Evolutionary conservation across 2,329 filamentous ascomycete genomes (phyloP).

Genomic region (Verticillium albo-atrum): DNA sequence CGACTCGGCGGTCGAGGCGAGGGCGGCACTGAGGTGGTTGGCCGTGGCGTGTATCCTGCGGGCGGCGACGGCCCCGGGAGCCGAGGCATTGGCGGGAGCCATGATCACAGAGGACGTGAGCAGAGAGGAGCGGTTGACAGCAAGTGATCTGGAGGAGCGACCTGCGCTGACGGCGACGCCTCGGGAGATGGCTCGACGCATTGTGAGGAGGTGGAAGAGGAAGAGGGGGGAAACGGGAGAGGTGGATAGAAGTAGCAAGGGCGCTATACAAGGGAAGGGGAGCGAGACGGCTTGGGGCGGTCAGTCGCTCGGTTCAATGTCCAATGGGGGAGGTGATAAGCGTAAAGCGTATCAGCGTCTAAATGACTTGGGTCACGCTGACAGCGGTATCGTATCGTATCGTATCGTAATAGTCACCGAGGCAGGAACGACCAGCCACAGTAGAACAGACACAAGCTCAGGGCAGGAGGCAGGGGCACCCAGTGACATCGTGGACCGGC

Average conservation of each 20-base stretch:
- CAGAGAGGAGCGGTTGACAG: slow-evolving; percentile 18
- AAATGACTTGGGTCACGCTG: no score
- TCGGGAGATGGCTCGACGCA: slow-evolving; percentile 42
- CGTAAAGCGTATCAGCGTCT: no score
- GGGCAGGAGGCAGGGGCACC: not conserved
- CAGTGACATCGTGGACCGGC: slow-evolving; percentile 9
- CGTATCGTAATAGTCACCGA: not conserved
- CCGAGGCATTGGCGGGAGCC: slow-evolving; percentile 12
- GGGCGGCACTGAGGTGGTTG: slow-evolving; percentile 46
- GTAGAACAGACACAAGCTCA: not conserved
- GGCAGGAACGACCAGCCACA: not conserved
- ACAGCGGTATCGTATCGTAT: not conserved
- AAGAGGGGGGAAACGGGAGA: not conserved
- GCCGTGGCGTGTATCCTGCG: slow-evolving; percentile 55
- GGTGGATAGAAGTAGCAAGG: not conserved
- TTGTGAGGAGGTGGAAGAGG: slow-evolving; percentile 15
- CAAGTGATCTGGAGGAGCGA: slow-evolving; percentile 22
- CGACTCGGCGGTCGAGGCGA: slow-evolving; percentile 51
- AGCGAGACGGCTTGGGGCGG: not conserved
- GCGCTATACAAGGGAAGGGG: not conserved
- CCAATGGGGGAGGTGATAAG: not conserved
- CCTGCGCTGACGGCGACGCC: slow-evolving; percentile 29
- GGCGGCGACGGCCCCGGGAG: slow-evolving; percentile 31
- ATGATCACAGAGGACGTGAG: slow-evolving; percentile 14
- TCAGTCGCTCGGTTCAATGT: not conserved